phyloP scores from a whole-genome alignment of 306 rosid genomes.

The Vicia sativa region DNA sequence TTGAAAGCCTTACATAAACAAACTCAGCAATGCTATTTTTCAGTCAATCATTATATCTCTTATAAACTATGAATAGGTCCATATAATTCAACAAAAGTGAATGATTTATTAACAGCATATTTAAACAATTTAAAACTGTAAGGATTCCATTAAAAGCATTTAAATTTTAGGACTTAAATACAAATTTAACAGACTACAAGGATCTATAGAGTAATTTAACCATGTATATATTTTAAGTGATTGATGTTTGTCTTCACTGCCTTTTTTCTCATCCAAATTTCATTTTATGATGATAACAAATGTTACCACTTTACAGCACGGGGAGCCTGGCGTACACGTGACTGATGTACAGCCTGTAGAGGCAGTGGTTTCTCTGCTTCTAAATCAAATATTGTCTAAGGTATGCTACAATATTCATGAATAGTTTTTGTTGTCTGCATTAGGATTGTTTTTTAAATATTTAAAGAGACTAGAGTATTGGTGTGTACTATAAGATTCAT shows the following conservation, averaged over 20 bases:
- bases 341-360: constrained; percentile 85
- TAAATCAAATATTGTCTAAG: constrained; percentile 76
- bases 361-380: constrained; percentile 83
- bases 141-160: constrained; percentile 7
- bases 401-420: constrained; percentile 52
- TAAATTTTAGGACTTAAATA: neutral
- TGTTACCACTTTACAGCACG: constrained; percentile 69
- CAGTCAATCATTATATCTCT: neutral
- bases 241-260: constrained; percentile 29
- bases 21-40: constrained; percentile 2
- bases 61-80: neutral
- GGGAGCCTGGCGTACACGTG: constrained; percentile 93
- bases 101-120: neutral
- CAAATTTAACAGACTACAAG: neutral
- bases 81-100: neutral
- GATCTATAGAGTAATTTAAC: constrained; percentile 11
- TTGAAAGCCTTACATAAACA: neutral
- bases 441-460: neutral
- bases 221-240: constrained; percentile 1
- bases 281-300: constrained; percentile 35
- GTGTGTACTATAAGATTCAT: neutral
- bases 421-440: constrained; percentile 5
- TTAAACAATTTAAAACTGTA: neutral
- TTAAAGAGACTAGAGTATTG: neutral
- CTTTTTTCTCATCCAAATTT: constrained; percentile 32